A percentile compares a stretch with the other conserved stretches of the same genome.
Evolutionary conservation across 805 yeast genomes (phyloP).

Genomic region (Candida jianshihensis): DNA sequence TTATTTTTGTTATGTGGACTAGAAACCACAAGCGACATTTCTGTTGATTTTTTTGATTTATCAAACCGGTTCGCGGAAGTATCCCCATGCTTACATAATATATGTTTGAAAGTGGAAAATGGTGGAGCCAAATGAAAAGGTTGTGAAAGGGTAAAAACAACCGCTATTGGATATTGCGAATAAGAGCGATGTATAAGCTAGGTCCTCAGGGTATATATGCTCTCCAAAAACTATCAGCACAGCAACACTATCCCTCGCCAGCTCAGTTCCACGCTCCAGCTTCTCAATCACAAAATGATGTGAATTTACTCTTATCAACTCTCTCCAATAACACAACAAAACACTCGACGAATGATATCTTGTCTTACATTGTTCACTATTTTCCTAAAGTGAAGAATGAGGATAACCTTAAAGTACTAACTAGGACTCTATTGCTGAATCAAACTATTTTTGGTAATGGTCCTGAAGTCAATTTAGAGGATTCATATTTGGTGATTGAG

Average conservation of each 20-base stretch:
- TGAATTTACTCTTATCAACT: constrained; percentile 20
- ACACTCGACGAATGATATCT: constrained; percentile 11
- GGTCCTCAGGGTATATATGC: constrained; percentile 22
- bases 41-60: too few relatives aligned
- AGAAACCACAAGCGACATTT: too few relatives aligned
- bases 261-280: constrained; percentile 25
- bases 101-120: too few relatives aligned
- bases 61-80: too few relatives aligned
- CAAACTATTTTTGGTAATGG: constrained; percentile 24
- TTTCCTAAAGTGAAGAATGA: constrained; percentile 39
- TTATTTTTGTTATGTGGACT: too few relatives aligned
- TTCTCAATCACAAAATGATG: constrained; percentile 24
- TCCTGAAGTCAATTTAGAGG: constrained; percentile 11
- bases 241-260: constrained; percentile 29
- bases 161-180: too few relatives aligned
- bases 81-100: too few relatives aligned
- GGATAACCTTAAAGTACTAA: constrained; percentile 32
- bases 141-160: too few relatives aligned
- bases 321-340: constrained; percentile 5
- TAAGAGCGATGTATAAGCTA: constrained; percentile 19
- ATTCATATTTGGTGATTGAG: constrained; percentile 36
- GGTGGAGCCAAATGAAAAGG: too few relatives aligned
- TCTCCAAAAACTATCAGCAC: constrained; percentile 13
- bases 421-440: constrained; percentile 33
- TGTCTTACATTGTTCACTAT: constrained; percentile 38